Conservation (phyloP, 2,329 filamentous ascomycete species). For the Aspergillus hiratsukae region DNA sequence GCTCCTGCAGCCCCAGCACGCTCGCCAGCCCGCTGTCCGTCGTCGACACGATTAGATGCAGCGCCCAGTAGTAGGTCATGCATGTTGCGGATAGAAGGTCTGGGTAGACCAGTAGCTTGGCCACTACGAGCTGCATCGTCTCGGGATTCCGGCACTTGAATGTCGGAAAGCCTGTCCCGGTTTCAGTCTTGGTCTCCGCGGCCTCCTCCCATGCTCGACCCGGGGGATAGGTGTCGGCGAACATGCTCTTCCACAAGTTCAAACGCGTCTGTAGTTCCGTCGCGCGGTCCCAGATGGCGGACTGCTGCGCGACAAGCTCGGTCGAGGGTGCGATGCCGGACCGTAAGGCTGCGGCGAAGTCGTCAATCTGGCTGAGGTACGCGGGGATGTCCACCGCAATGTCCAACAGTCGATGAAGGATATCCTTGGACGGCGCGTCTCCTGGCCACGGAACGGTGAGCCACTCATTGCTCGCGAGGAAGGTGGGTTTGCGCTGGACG, state of each 20-base stretch:
- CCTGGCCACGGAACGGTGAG: slow-evolving; percentile 21
- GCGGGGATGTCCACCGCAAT: slow-evolving; percentile 23
- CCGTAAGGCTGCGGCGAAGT: slow-evolving; percentile 11
- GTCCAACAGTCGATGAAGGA: slow-evolving; percentile 21
- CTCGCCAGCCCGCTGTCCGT: slow-evolving; percentile 18
- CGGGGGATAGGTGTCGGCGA: slow-evolving; percentile 13
- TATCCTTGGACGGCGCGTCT: slow-evolving; percentile 17
- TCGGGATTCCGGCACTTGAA: slow-evolving; percentile 18
- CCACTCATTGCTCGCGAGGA: slow-evolving; percentile 21
- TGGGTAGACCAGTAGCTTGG: slow-evolving; percentile 18
- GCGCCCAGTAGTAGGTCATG: slow-evolving; percentile 23
- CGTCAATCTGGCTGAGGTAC: slow-evolving; percentile 18
- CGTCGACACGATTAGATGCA: slow-evolving; percentile 20
- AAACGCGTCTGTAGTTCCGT: slow-evolving; percentile 15
- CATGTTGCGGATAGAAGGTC: slow-evolving; percentile 21
- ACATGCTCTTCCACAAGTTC: slow-evolving; percentile 17
- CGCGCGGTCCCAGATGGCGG: slow-evolving; percentile 16
- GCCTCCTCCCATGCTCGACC: slow-evolving; percentile 14
- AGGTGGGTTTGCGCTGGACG: slow-evolving; percentile 19
- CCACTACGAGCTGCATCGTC: slow-evolving; percentile 15
- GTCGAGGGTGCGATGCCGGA: background rate
- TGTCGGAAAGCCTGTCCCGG: slow-evolving; percentile 11
- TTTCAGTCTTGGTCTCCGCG: background rate
- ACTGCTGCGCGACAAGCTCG: slow-evolving; percentile 14
- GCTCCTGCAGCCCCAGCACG: slow-evolving; percentile 18